Conservation (phyloP, 441 rosid species). For the Euphorbia celastroides region DNA sequence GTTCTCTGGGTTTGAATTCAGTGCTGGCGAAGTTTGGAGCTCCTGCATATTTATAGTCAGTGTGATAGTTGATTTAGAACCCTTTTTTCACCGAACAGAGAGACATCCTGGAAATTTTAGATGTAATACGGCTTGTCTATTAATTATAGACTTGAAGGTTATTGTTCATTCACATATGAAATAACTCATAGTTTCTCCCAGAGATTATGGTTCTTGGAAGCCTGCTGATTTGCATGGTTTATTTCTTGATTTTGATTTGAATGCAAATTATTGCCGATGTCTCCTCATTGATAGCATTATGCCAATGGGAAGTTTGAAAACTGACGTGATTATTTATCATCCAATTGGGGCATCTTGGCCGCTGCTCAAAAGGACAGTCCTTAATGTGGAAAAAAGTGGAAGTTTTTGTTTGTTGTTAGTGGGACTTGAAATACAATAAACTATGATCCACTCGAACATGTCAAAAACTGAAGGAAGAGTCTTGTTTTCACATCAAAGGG, state of each 20-base stretch:
- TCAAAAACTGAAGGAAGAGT: no score
- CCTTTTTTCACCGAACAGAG: constrained; percentile 19
- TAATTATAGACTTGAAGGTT: constrained; percentile 25
- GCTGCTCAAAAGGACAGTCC: no score
- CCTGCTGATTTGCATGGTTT: neutral
- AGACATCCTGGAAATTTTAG: constrained; percentile 20
- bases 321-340: no score
- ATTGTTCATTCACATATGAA: constrained; percentile 7
- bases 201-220: neutral
- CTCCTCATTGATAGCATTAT: no score
- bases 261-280: neutral
- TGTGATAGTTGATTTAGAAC: constrained; percentile 12
- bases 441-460: no score
- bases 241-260: neutral
- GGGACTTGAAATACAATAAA: no score
- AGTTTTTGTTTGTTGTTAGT: no score
- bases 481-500: no score
- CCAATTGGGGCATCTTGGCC: no score
- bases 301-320: no score
- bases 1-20: constrained; percentile 3
- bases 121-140: constrained; percentile 21
- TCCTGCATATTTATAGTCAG: neutral
- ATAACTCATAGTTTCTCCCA: neutral
- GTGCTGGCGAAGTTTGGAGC: constrained; percentile 12
- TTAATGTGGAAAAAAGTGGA: no score